phyloP scores from a whole-genome alignment of 2,329 filamentous ascomycete genomes.

The Aspergillus tanneri region DNA sequence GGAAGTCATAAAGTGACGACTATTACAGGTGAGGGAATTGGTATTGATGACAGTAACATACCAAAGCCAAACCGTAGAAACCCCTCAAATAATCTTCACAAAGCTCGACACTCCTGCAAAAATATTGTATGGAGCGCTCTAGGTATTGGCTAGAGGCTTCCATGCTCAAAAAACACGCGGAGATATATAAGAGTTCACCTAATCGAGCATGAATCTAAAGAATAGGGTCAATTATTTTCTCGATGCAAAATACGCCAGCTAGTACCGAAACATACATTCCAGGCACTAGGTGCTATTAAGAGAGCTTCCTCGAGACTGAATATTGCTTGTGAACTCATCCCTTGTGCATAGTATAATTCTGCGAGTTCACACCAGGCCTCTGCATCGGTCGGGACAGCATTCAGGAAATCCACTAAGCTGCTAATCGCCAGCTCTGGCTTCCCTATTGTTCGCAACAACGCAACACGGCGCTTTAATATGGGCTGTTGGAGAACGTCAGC shows the following conservation, averaged over 20 bases:
- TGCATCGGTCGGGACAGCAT: slow-evolving; percentile 82
- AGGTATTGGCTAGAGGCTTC: slow-evolving; percentile 52
- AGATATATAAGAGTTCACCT: slow-evolving; percentile 79
- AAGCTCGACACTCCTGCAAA: slow-evolving; percentile 86
- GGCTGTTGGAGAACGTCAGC: slow-evolving; percentile 56
- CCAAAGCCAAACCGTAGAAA: slow-evolving; percentile 85
- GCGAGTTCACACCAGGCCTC: slow-evolving; percentile 92
- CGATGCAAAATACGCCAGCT: background rate
- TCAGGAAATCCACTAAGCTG: slow-evolving; percentile 71
- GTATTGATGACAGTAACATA: slow-evolving; percentile 49
- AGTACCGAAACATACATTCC: slow-evolving; percentile 67
- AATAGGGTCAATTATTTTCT: slow-evolving; percentile 5
- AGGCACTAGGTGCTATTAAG: slow-evolving; percentile 82
- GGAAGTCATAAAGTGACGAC: background rate
- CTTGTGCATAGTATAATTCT: slow-evolving; percentile 79
- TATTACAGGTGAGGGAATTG: too few species aligned
- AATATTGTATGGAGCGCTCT: slow-evolving; percentile 75
- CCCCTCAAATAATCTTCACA: slow-evolving; percentile 91
- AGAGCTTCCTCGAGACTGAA: slow-evolving; percentile 89
- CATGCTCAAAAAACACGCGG: slow-evolving; percentile 41
- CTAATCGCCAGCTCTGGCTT: slow-evolving; percentile 70
- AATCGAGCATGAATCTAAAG: slow-evolving; percentile 77
- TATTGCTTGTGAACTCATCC: slow-evolving; percentile 76
- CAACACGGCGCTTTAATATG: slow-evolving; percentile 79
- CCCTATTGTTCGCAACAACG: slow-evolving; percentile 73